phyloP scores from a whole-genome alignment of 306 rosid genomes.

The Alnus rubra region DNA sequence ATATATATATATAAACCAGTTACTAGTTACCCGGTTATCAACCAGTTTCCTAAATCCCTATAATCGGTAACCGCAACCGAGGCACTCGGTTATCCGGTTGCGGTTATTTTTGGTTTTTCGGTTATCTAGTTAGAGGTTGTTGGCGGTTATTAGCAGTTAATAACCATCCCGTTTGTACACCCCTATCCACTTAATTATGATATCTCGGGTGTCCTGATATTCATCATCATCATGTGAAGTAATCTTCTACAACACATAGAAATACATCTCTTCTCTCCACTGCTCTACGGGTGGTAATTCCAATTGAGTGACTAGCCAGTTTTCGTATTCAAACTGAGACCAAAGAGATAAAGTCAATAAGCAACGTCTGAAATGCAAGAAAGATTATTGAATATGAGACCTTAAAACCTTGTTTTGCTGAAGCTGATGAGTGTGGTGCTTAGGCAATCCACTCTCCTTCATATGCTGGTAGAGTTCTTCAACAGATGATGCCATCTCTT shows the following conservation, averaged over 20 bases:
- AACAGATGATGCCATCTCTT: neutral
- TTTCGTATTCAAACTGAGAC: neutral
- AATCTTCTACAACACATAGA: neutral
- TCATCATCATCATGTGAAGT: neutral
- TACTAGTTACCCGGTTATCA: too few relatives aligned
- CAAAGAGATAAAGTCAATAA: neutral
- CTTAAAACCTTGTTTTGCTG: neutral
- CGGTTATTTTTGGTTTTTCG: too few relatives aligned
- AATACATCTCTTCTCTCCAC: neutral
- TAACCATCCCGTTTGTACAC: too few relatives aligned
- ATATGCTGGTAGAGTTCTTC: neutral
- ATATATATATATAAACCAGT: too few relatives aligned
- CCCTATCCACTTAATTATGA: neutral
- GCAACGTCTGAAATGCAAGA: neutral
- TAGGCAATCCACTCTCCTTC: neutral
- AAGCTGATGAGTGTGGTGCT: conserved; percentile 6
- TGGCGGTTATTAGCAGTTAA: too few relatives aligned
- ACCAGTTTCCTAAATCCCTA: too few relatives aligned
- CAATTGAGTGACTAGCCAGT: neutral
- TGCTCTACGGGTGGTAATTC: neutral
- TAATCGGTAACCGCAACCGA: too few relatives aligned
- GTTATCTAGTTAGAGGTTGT: too few relatives aligned
- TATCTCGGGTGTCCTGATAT: neutral
- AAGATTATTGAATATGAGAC: neutral
- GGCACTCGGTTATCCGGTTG: too few relatives aligned